Base-by-base conservation (phyloP, 140 eudicot genomes). In the Cichorium intybus region DNA sequence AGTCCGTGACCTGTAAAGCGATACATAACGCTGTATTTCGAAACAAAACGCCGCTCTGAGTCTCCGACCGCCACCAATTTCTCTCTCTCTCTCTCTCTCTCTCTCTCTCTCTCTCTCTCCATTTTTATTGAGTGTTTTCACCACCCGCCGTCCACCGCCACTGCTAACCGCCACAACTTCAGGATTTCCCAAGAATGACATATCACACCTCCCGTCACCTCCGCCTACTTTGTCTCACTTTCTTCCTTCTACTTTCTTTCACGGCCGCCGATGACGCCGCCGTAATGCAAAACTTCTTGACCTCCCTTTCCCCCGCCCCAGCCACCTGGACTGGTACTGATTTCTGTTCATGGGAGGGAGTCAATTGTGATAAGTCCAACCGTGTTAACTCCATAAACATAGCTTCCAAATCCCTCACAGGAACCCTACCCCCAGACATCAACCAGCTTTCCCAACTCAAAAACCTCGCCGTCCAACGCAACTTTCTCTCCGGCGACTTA, bases 331-430 rank as follows among this genome's bases (percentile, higher is more conserved):
- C 78, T 5, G 77, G 72, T 2, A 10, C 57, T 27, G 53, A 73
- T 24, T 79, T 65, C 68, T 88, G 96, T 63, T 24, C 69, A 28
- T 88, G 96, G 96, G 50, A 57, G 3, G 90, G 90, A 50, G 70
- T 89, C 17, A 26, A 48, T 0, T 89, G 97, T 33, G 83, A 82
- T 14, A 20, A 68, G 10, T 57, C 85, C 23, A 76, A 60, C 17
- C 73, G 53, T 6, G 88, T 89, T 20, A 76, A 56, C 41, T 4
- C 23, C 34, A 76, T 76, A 4, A 62, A 54, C 46, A 50, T 69
- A 6, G 10, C 61, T 3, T 46, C 64, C 6, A 62, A 76, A 69
- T 31, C 67, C 37, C 62, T 76, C 23, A 1, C 76, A 58, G 95
- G 97, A 8, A 33, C 55, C 26, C 26, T 89, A 5, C 87, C 87